Percentiles rank a stretch among this genome's conserved stretches.
phyloP scores from a whole-genome alignment of 2,329 filamentous ascomycete genomes.

The Rhynchosporium secalis region DNA sequence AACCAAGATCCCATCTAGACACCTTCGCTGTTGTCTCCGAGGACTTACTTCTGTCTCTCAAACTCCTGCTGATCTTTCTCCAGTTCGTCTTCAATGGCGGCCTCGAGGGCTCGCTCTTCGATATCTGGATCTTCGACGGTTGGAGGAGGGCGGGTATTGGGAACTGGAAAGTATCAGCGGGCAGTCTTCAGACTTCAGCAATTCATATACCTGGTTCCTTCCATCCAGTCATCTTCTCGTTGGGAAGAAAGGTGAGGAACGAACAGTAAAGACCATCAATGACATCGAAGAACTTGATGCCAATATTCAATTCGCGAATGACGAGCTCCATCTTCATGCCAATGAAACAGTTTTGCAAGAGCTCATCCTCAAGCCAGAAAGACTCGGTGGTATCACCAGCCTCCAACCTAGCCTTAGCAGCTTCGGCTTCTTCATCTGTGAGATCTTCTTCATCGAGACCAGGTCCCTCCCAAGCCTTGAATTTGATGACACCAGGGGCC shows the following conservation, averaged over 20 bases:
- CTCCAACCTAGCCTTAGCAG: slow-evolving; percentile 30
- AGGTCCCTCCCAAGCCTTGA: slow-evolving; percentile 47
- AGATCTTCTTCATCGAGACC: slow-evolving; percentile 30
- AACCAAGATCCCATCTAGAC: slow-evolving; percentile 2
- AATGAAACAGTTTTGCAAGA: slow-evolving; percentile 56
- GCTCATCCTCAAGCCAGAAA: slow-evolving; percentile 68
- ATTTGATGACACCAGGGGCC: slow-evolving; percentile 48
- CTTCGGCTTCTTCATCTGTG: slow-evolving; percentile 31
- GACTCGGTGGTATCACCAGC: slow-evolving; percentile 44
- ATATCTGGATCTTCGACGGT: slow-evolving; percentile 37
- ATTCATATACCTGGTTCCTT: slow-evolving; percentile 51
- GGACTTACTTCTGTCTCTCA: not conserved
- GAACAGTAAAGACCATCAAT: slow-evolving; percentile 56
- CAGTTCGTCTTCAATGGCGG: slow-evolving; percentile 22
- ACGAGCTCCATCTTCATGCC: slow-evolving; percentile 64
- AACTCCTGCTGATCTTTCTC: slow-evolving; percentile 24
- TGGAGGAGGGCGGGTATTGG: slow-evolving; percentile 34
- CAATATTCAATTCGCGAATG: slow-evolving; percentile 58
- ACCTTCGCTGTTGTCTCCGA: not conserved
- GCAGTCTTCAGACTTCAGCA: too few relatives aligned
- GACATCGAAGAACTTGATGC: slow-evolving; percentile 64
- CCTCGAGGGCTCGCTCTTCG: slow-evolving; percentile 32
- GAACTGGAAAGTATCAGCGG: slow-evolving; percentile 27
- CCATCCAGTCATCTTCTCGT: slow-evolving; percentile 68
- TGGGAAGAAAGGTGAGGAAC: slow-evolving; percentile 65